Conservation (phyloP, 768 basidiomycete species). For the Suillus tomentosus region DNA sequence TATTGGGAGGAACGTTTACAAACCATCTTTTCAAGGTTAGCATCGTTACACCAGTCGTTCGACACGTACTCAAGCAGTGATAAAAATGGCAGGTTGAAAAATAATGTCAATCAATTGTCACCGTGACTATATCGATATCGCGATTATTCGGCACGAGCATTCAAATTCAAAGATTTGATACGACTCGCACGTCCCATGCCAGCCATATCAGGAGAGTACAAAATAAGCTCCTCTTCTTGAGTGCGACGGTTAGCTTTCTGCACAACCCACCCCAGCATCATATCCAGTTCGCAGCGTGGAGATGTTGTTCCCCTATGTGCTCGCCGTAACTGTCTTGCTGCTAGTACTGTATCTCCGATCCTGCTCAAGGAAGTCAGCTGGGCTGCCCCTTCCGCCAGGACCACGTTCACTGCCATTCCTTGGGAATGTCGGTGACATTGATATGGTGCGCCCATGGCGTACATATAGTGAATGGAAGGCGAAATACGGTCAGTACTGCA, state of each 20-base stretch:
- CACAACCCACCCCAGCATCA: neutral
- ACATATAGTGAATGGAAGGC: constrained; percentile 31
- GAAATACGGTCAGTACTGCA: constrained; percentile 25
- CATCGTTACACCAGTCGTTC: neutral
- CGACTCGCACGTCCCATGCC: neutral
- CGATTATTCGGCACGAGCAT: neutral
- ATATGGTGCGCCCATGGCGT: neutral
- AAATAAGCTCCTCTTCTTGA: neutral
- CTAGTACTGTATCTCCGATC: neutral
- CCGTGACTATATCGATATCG: neutral
- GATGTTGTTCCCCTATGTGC: neutral
- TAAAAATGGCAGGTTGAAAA: neutral
- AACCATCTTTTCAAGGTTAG: neutral
- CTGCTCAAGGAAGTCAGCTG: neutral
- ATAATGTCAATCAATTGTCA: neutral
- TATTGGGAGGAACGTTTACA: neutral
- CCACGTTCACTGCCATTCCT: neutral
- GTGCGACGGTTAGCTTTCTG: neutral
- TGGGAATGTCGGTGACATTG: neutral
- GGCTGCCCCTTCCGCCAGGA: neutral
- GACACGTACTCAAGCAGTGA: neutral
- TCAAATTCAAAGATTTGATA: too few relatives aligned
- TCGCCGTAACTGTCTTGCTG: neutral
- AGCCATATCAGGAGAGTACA: neutral
- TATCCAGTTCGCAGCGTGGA: neutral